Conservation (phyloP, 495 filamentous ascomycete genomes). For the Annulohypoxylon nitens region DNA sequence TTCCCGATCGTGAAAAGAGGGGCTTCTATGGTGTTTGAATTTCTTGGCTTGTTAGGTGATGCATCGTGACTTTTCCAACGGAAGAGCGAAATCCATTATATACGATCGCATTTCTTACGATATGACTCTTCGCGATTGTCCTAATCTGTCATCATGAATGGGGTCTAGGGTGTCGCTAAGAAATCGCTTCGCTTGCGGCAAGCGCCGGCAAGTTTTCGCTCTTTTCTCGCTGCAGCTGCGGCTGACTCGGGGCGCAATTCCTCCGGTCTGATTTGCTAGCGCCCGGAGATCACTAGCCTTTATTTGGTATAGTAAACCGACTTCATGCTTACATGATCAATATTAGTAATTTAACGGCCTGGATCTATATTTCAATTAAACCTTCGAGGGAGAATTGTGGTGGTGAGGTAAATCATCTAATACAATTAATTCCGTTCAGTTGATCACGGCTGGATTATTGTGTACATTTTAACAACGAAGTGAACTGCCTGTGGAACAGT, state of each 20-base stretch:
- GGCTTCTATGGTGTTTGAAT: background rate
- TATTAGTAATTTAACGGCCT: background rate
- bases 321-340: background rate
- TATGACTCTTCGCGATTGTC: background rate
- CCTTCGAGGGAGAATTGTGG: too few species aligned
- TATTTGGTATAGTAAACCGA: background rate
- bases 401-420: too few species aligned
- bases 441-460: too few species aligned
- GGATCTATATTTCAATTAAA: too few species aligned
- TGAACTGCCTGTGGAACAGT: too few species aligned
- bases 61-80: background rate
- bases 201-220: constrained; percentile 19
- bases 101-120: background rate
- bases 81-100: background rate
- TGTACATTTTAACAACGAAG: too few species aligned
- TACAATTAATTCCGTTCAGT: too few species aligned
- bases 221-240: constrained; percentile 21
- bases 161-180: background rate
- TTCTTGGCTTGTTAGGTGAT: background rate
- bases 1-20: background rate
- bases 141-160: background rate
- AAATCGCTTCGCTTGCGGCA: background rate
- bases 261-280: constrained; percentile 8
- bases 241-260: constrained; percentile 26
- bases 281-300: constrained; percentile 7